A percentile compares a stretch with the other conserved stretches of the same genome.
phyloP scores from a whole-genome alignment of 2,329 filamentous ascomycete species.

The Aspergillus caelatus region DNA sequence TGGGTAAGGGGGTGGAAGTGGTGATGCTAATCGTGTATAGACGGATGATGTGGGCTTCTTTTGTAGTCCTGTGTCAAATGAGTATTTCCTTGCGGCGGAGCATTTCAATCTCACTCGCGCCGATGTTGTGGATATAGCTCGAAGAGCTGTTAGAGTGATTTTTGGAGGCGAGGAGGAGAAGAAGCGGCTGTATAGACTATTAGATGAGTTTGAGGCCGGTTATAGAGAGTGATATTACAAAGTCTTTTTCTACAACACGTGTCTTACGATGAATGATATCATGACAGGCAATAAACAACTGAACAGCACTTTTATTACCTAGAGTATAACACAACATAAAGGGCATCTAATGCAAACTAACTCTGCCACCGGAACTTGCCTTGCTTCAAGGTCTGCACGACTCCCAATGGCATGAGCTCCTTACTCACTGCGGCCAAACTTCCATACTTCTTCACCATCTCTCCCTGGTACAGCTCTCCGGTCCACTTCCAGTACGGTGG shows the following conservation, averaged over 20 bases:
- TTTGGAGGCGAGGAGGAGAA: slow-evolving; percentile 68
- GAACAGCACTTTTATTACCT: neutral
- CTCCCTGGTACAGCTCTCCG: slow-evolving; percentile 43
- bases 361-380: slow-evolving; percentile 47
- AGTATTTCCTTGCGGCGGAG: slow-evolving; percentile 72
- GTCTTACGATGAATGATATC: neutral
- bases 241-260: neutral
- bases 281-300: neutral
- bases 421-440: slow-evolving; percentile 44
- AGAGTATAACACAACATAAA: neutral
- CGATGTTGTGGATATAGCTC: slow-evolving; percentile 60
- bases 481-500: slow-evolving; percentile 48
- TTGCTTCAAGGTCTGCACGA: slow-evolving; percentile 46
- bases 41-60: slow-evolving; percentile 86
- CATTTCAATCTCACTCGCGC: slow-evolving; percentile 63
- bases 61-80: slow-evolving; percentile 73
- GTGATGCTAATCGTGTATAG: slow-evolving; percentile 46
- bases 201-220: slow-evolving; percentile 25
- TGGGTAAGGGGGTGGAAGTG: neutral
- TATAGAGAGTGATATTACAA: slow-evolving; percentile 10
- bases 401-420: slow-evolving; percentile 46
- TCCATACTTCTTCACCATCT: slow-evolving; percentile 46
- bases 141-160: slow-evolving; percentile 64
- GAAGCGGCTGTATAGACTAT: slow-evolving; percentile 25
- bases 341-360: slow-evolving; percentile 21